Percentiles rank a stretch among this genome's conserved stretches.
Evolutionary conservation across 2,329 filamentous ascomycete species (phyloP).

Genomic region (Metarhizium album): DNA sequence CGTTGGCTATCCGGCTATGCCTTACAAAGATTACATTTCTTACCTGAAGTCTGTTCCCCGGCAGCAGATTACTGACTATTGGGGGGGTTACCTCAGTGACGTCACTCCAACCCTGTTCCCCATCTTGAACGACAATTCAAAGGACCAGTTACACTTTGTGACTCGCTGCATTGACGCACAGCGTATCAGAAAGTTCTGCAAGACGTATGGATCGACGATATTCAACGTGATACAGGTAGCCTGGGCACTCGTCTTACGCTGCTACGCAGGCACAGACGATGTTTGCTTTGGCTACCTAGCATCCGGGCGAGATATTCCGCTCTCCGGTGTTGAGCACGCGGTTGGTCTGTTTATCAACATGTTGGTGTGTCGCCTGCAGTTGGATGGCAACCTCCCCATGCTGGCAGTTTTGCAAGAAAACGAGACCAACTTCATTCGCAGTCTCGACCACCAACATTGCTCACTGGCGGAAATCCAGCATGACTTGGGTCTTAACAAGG

Average conservation of each 20-base stretch:
- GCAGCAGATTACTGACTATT: too few relatives aligned
- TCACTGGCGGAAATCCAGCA: not conserved
- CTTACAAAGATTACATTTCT: too few relatives aligned
- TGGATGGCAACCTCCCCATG: not conserved
- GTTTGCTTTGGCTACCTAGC: not conserved
- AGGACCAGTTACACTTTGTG: too few relatives aligned
- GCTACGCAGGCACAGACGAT: not conserved
- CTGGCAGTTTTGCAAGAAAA: not conserved
- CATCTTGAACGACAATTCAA: too few relatives aligned
- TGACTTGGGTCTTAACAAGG: not conserved
- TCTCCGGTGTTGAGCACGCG: not conserved
- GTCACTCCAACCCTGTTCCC: too few relatives aligned
- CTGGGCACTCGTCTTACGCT: conserved; percentile 5
- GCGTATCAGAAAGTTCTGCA: too few relatives aligned
- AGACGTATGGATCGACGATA: not conserved
- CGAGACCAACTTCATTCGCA: not conserved
- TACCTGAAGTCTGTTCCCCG: too few relatives aligned
- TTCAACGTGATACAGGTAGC: not conserved
- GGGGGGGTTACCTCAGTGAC: too few relatives aligned
- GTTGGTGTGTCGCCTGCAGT: not conserved
- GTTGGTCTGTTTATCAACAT: not conserved
- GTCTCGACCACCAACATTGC: not conserved
- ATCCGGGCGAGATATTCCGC: not conserved
- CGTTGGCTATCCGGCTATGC: too few relatives aligned
- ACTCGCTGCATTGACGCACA: too few relatives aligned